Evolutionary conservation across 2,329 filamentous ascomycete genomes (phyloP).

Genomic region (Talaromyces albobiverticillius): DNA sequence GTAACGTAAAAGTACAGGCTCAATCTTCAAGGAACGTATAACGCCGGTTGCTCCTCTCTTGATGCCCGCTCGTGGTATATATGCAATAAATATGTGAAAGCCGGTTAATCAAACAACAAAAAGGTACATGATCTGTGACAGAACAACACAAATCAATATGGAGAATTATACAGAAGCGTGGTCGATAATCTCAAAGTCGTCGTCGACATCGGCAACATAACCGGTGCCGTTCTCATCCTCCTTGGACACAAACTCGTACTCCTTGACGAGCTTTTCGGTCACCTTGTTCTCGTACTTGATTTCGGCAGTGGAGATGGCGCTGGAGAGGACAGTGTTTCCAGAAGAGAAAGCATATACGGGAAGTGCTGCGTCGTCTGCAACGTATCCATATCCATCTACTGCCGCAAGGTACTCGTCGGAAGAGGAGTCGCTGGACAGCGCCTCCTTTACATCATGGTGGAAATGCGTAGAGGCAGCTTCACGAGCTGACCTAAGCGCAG

Average conservation of each 20-base stretch:
- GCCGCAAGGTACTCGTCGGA: constrained; percentile 29
- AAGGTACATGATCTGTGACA: background rate
- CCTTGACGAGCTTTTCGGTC: constrained; percentile 60
- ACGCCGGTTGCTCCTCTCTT: constrained; percentile 23
- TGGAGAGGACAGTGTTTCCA: constrained; percentile 58
- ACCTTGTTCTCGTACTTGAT: constrained; percentile 59
- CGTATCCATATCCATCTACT: constrained; percentile 33
- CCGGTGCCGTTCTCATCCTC: constrained; percentile 30
- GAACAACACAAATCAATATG: background rate
- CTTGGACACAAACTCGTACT: constrained; percentile 55
- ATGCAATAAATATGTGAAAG: constrained; percentile 10
- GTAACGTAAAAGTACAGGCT: constrained; percentile 19
- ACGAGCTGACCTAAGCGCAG: constrained; percentile 18
- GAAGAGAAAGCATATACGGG: constrained; percentile 53
- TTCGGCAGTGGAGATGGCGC: constrained; percentile 56
- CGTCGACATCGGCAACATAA: constrained; percentile 34
- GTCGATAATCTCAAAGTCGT: constrained; percentile 44
- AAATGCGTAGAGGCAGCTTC: constrained; percentile 24
- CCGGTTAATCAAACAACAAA: constrained; percentile 6
- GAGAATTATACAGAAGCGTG: constrained; percentile 25
- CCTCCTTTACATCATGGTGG: constrained; percentile 32
- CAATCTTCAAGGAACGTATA: constrained; percentile 28
- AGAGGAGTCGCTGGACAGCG: constrained; percentile 30
- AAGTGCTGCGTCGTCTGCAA: constrained; percentile 47
- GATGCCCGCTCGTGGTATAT: constrained; percentile 18